These are phyloP conservation scores for Volvox africanus DNA, from an alignment of 139 green algal genomes.

Conservation along the genomic window DNA sequence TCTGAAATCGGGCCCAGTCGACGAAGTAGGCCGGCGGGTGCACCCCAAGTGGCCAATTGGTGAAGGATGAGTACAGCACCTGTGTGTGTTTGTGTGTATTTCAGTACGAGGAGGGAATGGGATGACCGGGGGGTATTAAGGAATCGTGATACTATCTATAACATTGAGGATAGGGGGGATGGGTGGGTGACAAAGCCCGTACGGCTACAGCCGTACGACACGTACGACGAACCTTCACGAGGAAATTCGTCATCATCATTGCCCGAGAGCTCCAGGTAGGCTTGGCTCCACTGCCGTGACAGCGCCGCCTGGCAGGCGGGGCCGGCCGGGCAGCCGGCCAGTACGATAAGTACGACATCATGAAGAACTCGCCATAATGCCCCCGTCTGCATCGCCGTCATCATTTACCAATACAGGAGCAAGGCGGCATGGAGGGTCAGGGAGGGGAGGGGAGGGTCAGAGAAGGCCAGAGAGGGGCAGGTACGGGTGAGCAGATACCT, in stretches of 20 bases:
- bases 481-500: too few species aligned
- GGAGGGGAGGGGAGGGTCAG: background rate
- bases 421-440: background rate
- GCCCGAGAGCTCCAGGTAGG: background rate
- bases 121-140: background rate
- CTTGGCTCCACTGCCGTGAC: slow-evolving; percentile 7
- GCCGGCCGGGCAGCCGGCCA: background rate
- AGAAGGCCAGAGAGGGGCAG: background rate
- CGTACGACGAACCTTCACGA: background rate
- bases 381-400: background rate
- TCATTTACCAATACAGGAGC: too few species aligned
- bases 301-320: background rate
- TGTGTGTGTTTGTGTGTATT: background rate
- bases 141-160: background rate
- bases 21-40: background rate
- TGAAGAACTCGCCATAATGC: slow-evolving; percentile 19
- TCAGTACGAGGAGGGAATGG: too few species aligned
- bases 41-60: slow-evolving; percentile 20
- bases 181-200: background rate
- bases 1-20: background rate
- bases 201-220: background rate
- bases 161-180: too few species aligned
- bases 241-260: slow-evolving; percentile 3
- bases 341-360: slow-evolving; percentile 9
- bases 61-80: background rate